Base-by-base conservation (phyloP, 225 moss, liverwort and hornwort genomes). In the Asterella californica region DNA sequence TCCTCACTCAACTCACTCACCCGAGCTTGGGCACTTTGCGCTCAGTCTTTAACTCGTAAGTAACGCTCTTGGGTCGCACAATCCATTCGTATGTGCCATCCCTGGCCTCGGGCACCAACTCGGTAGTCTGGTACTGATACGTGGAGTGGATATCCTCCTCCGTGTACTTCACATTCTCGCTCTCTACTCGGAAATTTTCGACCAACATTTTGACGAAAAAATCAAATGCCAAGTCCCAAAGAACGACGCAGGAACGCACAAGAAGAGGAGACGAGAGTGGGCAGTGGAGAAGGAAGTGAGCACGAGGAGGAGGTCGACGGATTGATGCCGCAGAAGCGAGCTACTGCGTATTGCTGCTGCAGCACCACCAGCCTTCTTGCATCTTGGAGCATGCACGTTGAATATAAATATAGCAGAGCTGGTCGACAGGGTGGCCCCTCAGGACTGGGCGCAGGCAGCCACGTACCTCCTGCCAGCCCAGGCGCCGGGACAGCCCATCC, bases 21-120 rank as follows among this genome's bases (percentile, higher is more conserved):
- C 96, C 94, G 78, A 97, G 94, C 86, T 93, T 97, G 33, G 96
- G 96, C 68, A 97, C 90, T 78, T 90, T 89, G 79, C 90, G 89
- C 70, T 87, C 83, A 5, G 93, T 97, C 27, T 81, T 82, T 72
- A 97, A 97, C 79, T 93, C 86, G 55, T 94, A 97, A 0, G 87
- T 87, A 59, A 91, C 91, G 17, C 83, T 84, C 87, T 87, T 94
- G 53, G 96, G 94, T 5, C 79, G 81, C 0, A 94, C 96, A 45
- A 94, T 85, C 92, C 92, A 94, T 86, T 90, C 90, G 45, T 84
- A 94, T 81, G 90, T 91, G 66, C 94, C 90, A 83, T 90, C 85
- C 42, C 77, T 89, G 73, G 82, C 81, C 78, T 89, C 90, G 76
- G 90, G 90, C 77, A 85, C 19, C 49, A 94, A 85, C 70, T 94